Evolutionary conservation across 257 asterid species (phyloP).

Genomic region (Plantago elongata): DNA sequence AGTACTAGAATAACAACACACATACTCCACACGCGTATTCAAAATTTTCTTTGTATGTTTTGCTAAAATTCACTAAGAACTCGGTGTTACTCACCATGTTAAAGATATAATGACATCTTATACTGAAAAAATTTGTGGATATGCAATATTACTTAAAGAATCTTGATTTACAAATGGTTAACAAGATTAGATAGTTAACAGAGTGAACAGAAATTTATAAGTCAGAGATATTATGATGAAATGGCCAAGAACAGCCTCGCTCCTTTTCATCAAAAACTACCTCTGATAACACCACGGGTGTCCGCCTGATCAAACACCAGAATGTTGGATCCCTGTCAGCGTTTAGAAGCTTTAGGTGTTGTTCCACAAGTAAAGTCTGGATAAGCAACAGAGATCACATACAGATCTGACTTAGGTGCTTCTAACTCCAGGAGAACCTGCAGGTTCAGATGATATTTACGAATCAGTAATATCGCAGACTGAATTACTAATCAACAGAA

Average conservation of each 20-base stretch:
- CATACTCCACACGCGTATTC: no score
- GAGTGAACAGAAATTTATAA: not conserved
- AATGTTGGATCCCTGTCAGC: constrained; percentile 9
- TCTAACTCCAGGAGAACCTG: constrained; percentile 86
- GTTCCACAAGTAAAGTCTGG: constrained; percentile 69
- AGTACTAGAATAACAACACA: no score
- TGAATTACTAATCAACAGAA: no score
- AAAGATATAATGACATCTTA: no score
- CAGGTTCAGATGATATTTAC: not conserved
- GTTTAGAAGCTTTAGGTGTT: constrained; percentile 21
- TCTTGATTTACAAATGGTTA: no score
- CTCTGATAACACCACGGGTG: not conserved
- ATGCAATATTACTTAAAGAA: no score
- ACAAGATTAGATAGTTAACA: no score
- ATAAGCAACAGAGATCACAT: constrained; percentile 45
- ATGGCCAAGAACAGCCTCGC: not conserved
- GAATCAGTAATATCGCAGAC: no score
- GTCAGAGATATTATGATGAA: not conserved
- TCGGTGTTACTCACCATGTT: no score
- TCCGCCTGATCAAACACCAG: not conserved
- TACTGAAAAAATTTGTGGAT: no score
- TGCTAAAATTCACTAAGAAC: no score
- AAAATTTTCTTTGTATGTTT: no score
- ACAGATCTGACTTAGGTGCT: constrained; percentile 44
- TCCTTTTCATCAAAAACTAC: constrained; percentile 3